Conservation (phyloP, 352 stramenopile species). For the Phytophthora syringae region DNA sequence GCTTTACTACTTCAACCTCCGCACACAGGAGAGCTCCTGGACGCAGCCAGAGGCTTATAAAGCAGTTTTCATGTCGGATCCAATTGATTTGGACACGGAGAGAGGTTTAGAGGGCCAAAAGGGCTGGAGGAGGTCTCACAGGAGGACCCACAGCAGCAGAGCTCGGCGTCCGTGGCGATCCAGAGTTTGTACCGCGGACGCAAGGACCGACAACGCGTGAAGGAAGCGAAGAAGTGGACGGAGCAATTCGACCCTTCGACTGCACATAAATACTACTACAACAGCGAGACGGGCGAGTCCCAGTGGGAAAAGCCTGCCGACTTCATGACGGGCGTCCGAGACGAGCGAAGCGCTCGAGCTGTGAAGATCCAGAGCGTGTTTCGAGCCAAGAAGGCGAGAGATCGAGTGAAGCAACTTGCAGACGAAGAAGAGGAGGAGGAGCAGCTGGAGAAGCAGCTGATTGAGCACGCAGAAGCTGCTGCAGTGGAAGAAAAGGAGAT, state of each 20-base stretch:
- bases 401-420: conserved; percentile 38
- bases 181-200: conserved; percentile 45
- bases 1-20: conserved; percentile 47
- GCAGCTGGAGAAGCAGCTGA: conserved; percentile 16
- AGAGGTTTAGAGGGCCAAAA: conserved; percentile 1
- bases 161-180: conserved; percentile 27
- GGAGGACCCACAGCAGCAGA: conserved; percentile 13
- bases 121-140: neutral
- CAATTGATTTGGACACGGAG: conserved; percentile 12
- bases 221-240: conserved; percentile 46
- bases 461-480: conserved; percentile 12
- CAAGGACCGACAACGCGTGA: conserved; percentile 29
- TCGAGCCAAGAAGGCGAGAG: conserved; percentile 48
- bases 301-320: conserved; percentile 54
- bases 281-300: conserved; percentile 37
- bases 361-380: conserved; percentile 68
- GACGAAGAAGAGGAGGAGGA: conserved; percentile 39
- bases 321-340: conserved; percentile 38
- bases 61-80: conserved; percentile 28
- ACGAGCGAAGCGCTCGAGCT: conserved; percentile 42
- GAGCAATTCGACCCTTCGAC: conserved; percentile 54
- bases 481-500: conserved; percentile 10
- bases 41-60: conserved; percentile 35
- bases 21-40: conserved; percentile 41
- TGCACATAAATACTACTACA: conserved; percentile 58